Conservation (phyloP, 2,329 filamentous ascomycete species). For the Fusarium neocosmosporiellum region DNA sequence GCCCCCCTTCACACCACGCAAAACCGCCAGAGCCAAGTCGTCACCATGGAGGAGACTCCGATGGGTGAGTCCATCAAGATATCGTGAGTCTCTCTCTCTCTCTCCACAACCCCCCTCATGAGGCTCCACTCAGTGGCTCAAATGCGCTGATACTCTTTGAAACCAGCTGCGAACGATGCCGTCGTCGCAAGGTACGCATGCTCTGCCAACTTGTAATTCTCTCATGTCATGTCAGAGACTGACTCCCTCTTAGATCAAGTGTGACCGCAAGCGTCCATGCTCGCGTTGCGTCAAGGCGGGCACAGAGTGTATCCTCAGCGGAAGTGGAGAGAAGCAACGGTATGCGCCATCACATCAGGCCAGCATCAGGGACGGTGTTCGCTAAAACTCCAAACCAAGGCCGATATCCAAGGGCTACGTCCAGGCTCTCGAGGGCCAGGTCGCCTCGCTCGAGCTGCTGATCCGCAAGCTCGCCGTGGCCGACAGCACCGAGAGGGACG, state of each 20-base stretch:
- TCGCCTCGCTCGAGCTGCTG: slow-evolving; percentile 58
- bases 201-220: slow-evolving; percentile 1
- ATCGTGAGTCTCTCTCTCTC: slow-evolving; percentile 46
- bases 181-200: slow-evolving; percentile 53
- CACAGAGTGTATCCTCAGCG: slow-evolving; percentile 53
- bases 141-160: slow-evolving; percentile 13
- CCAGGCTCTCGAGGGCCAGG: slow-evolving; percentile 59
- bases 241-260: slow-evolving; percentile 57
- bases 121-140: slow-evolving; percentile 1
- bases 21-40: neutral
- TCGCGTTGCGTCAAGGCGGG: slow-evolving; percentile 58
- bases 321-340: slow-evolving; percentile 57
- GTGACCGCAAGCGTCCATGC: slow-evolving; percentile 63
- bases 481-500: slow-evolving; percentile 52
- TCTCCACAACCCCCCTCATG: slow-evolving; percentile 3
- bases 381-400: slow-evolving; percentile 40
- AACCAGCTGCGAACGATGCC: slow-evolving; percentile 56
- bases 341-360: slow-evolving; percentile 32
- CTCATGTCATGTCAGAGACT: neutral
- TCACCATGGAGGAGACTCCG: slow-evolving; percentile 48
- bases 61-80: slow-evolving; percentile 51
- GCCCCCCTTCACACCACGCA: neutral
- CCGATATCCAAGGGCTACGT: slow-evolving; percentile 59
- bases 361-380: neutral
- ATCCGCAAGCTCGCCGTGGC: slow-evolving; percentile 57